Evolutionary conservation across 768 basidiomycete genomes (phyloP), one percentile per base, ranked within the genome.

Genomic region (Mycena sanguinolenta): DNA sequence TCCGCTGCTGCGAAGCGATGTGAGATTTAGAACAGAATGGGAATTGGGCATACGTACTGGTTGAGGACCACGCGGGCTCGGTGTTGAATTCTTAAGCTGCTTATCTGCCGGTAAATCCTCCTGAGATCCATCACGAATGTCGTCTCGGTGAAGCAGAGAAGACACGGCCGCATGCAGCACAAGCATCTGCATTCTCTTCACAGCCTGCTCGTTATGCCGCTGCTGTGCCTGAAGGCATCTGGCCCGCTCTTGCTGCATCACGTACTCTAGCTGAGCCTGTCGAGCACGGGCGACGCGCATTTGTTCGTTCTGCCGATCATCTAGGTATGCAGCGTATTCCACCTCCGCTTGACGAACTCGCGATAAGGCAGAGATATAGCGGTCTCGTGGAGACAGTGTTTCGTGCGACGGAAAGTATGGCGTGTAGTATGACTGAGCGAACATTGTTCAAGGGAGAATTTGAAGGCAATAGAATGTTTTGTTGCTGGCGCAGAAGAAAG

Each of bases 301-400:
- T 49, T 28, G 65, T 52, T 60, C 50, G 1, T 57, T 21, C 42
- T 36, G n/a, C 34, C 39, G 65, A 4, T 23, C 44, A n/a, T 55
- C 57, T n/a, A 59, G 52, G 49, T 64, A 70, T 28, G 69, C 63
- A 6, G 27, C 42, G 39, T 70, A 70, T 42, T 70, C 69, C 19
- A 55, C 14, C 42, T 70, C 69, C 9, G 69, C 69, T 36, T 64
- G 28, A 1, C 27, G 69, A 8, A 63, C 69, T 4, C 63, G 58
- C 8, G 69, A 64, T 4, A 64, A 5, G 10, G 69, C 63, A 25
- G 63, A 58, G 13, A 70, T 30, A 32, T 70, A 70, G 17, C 69
- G 63, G 1, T 42, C 69, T 14, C 69, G 58, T 3, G 68, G 54
- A 4, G 55, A 58, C 7, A 17, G 5, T 34, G 61, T 30, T n/a